These are phyloP conservation scores for Camellia sinensis DNA, from an alignment of 148 eudicot species.

Conservation along the genomic window DNA sequence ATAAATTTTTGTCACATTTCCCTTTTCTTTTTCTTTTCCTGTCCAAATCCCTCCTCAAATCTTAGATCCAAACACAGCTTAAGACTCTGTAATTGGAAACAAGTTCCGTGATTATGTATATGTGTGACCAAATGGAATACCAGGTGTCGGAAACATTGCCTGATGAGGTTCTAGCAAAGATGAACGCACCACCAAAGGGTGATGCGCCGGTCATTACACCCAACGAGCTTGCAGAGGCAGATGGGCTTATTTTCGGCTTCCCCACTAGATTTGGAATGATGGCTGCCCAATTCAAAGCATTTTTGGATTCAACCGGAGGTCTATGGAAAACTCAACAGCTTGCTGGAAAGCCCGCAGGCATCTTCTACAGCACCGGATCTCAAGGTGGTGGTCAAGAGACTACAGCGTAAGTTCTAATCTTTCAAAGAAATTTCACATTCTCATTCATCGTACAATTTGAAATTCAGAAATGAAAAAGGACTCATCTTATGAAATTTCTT, in stretches of 20 bases:
- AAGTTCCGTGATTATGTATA: too few relatives aligned
- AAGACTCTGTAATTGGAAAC: too few relatives aligned
- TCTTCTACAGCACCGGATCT: constrained; percentile 70
- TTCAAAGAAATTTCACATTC: too few relatives aligned
- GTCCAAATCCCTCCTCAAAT: too few relatives aligned
- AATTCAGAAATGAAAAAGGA: too few relatives aligned
- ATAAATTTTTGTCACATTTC: too few relatives aligned
- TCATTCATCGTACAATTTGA: too few relatives aligned
- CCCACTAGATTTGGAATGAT: constrained; percentile 83
- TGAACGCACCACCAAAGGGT: constrained; percentile 68
- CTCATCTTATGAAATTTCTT: background rate
- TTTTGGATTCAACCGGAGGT: constrained; percentile 67
- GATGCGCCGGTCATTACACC: constrained; percentile 58
- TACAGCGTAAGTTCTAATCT: constrained; percentile 49
- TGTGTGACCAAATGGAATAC: too few relatives aligned
- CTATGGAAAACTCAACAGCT: constrained; percentile 67
- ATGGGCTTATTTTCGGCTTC: constrained; percentile 70
- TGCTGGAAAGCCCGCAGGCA: constrained; percentile 77
- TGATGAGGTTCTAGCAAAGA: constrained; percentile 54
- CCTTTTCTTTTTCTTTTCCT: too few relatives aligned
- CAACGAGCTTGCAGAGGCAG: constrained; percentile 61
- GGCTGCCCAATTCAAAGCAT: constrained; percentile 83
- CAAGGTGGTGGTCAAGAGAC: constrained; percentile 94
- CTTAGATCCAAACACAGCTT: too few relatives aligned
- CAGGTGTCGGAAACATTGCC: constrained; percentile 68